Evolutionary conservation across 352 stramenopile genomes (phyloP).

Genomic region (Globisporangium carolinianum): DNA sequence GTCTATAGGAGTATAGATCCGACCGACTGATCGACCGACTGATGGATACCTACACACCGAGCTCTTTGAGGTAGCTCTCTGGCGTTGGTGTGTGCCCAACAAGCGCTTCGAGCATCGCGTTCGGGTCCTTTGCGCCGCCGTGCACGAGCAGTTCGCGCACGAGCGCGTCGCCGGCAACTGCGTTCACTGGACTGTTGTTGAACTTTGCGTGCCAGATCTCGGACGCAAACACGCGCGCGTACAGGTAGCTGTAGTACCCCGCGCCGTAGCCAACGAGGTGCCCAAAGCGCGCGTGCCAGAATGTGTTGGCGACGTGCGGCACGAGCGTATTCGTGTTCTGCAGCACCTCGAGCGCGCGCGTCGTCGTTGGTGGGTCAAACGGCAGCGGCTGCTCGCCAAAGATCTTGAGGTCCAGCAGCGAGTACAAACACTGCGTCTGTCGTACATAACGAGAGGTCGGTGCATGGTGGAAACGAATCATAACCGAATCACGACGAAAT

Average conservation of each 20-base stretch:
- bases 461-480: not conserved
- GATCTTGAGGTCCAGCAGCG: conserved; percentile 65
- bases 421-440: conserved; percentile 79
- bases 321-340: conserved; percentile 74
- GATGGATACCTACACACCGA: conserved; percentile 33
- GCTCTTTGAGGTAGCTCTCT: conserved; percentile 60
- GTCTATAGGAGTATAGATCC: too few species aligned
- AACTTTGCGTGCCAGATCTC: conserved; percentile 85
- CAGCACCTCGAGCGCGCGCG: conserved; percentile 44
- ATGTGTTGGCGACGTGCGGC: conserved; percentile 69
- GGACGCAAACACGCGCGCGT: conserved; percentile 85
- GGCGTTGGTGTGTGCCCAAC: conserved; percentile 55
- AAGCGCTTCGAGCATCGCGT: conserved; percentile 70
- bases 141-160: conserved; percentile 74
- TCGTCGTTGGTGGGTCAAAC: conserved; percentile 35
- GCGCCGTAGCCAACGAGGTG: conserved; percentile 88
- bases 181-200: conserved; percentile 48
- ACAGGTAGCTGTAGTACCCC: conserved; percentile 91
- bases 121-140: conserved; percentile 84
- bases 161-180: conserved; percentile 47
- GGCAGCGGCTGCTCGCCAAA: conserved; percentile 57
- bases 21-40: too few species aligned
- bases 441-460: too few species aligned
- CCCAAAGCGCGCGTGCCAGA: conserved; percentile 83
- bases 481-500: too few species aligned